Evolutionary conservation across 768 basidiomycete genomes (phyloP).

Genomic region (Leucosporidium scottii): DNA sequence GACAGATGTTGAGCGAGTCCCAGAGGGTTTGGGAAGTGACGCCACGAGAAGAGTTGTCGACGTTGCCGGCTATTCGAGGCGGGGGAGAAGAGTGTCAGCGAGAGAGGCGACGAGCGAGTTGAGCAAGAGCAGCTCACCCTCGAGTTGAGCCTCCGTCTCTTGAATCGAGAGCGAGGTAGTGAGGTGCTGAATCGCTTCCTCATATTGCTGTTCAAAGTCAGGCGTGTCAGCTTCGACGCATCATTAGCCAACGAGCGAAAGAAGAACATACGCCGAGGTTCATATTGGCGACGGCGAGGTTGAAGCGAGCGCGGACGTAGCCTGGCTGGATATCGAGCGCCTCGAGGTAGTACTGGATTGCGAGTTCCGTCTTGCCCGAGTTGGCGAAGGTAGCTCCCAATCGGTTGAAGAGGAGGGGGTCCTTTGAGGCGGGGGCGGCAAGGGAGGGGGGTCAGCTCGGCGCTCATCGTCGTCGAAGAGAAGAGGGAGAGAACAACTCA

Average conservation of each 20-base stretch:
- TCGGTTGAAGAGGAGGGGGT: slow-evolving; percentile 86
- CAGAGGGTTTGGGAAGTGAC: slow-evolving; percentile 70
- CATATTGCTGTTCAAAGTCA: slow-evolving; percentile 55
- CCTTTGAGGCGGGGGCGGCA: slow-evolving; percentile 51
- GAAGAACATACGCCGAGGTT: slow-evolving; percentile 22
- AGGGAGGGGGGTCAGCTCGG: slow-evolving; percentile 5
- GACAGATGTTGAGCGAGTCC: slow-evolving; percentile 66
- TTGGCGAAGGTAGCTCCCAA: slow-evolving; percentile 94
- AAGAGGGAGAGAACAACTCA: slow-evolving; percentile 42
- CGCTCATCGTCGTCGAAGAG: background rate
- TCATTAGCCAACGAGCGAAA: background rate
- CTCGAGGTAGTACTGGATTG: slow-evolving; percentile 75
- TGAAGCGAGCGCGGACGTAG: slow-evolving; percentile 66
- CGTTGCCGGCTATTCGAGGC: slow-evolving; percentile 5
- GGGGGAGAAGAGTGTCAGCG: background rate
- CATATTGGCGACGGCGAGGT: slow-evolving; percentile 33
- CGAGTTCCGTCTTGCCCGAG: slow-evolving; percentile 61
- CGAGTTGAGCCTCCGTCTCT: slow-evolving; percentile 60
- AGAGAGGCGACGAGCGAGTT: background rate
- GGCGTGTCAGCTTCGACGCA: background rate
- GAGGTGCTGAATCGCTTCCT: slow-evolving; percentile 55
- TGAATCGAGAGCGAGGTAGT: slow-evolving; percentile 84
- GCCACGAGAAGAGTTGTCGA: slow-evolving; percentile 42
- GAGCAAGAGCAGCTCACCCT: slow-evolving; percentile 39
- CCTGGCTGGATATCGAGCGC: slow-evolving; percentile 81